Base-by-base conservation (phyloP, 176 grass and related monocot species). In the Phyllostachys edulis region DNA sequence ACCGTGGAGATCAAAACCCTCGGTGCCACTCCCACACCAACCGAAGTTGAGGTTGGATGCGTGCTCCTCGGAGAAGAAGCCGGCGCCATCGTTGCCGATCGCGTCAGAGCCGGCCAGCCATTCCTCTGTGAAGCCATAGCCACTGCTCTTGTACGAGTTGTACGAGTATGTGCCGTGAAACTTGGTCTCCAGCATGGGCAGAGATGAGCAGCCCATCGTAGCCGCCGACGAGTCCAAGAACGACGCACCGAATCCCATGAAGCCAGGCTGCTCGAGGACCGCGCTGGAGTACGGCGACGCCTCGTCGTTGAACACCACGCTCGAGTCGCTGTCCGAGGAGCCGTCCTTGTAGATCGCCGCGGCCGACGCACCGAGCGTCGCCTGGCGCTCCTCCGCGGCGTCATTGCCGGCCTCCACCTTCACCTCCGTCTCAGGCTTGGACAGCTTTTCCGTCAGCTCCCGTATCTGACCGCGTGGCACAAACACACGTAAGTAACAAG, bases 241-340 rank as follows among this genome's bases (percentile, higher is more conserved):
- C 23, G 80, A 23, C 1, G 70, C 61, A 0, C 74, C 69, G 80
- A 89, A 92, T 16, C 75, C 90, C 36, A 52, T 10, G 60, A 83
- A 74, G 0, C 36, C n/a, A 7, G 69, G 70, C 52, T 69, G 78
- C 73, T 86, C 86, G 23, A 89, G 73, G 24, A 73, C 84, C 7
- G 69, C 45, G 67, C 60, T 34, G 63, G 82, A 88, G 84, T 89
- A 83, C 1, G 90, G 74, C 37, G 87, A 83, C 27, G 87, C 60
- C 38, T 89, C 87, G 75, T 93, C 94, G 66, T 91, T 97, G 75
- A 97, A 84, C 10, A 91, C 94, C 11, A 63, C 89, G 79, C 91
- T 97, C 4, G 94, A 94, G 73, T 94, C 94, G 64, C 94, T 97
- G 85, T 97, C 94, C 1, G 94, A 94, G 3, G 89, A 88, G 1